These are phyloP conservation scores for Penicillium fuscoglaucum DNA, from an alignment of 2,329 filamentous ascomycete species.

Conservation along the genomic window DNA sequence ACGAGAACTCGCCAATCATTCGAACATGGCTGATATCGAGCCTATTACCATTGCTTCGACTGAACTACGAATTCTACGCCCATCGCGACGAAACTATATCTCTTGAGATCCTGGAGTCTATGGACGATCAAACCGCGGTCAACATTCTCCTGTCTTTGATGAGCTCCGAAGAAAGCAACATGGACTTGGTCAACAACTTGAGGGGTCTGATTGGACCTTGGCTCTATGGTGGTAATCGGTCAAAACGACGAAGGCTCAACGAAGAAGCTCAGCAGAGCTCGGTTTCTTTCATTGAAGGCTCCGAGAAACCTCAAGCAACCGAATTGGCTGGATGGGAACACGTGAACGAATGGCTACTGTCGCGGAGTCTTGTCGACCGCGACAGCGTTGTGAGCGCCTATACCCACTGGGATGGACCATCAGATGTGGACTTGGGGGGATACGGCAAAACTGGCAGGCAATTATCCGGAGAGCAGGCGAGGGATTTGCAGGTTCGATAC, in stretches of 20 bases:
- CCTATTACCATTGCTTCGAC: slow-evolving; percentile 58
- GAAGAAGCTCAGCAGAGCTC: slow-evolving; percentile 30
- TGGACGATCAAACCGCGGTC: slow-evolving; percentile 54
- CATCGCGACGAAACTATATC: slow-evolving; percentile 47
- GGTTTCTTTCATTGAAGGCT: slow-evolving; percentile 28
- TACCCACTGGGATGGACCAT: slow-evolving; percentile 60
- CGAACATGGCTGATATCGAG: slow-evolving; percentile 62
- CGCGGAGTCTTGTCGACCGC: slow-evolving; percentile 53
- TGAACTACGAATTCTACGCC: slow-evolving; percentile 64
- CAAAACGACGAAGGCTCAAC: slow-evolving; percentile 55
- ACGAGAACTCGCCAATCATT: slow-evolving; percentile 53
- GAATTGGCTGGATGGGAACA: slow-evolving; percentile 54
- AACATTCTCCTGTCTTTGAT: slow-evolving; percentile 54
- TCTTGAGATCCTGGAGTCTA: slow-evolving; percentile 54
- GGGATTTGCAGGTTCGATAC: slow-evolving; percentile 51
- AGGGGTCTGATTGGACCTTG: slow-evolving; percentile 62
- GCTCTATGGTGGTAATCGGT: slow-evolving; percentile 59
- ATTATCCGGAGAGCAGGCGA: slow-evolving; percentile 45
- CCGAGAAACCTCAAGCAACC: slow-evolving; percentile 20
- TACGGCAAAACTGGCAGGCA: slow-evolving; percentile 47
- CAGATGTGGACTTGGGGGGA: slow-evolving; percentile 59
- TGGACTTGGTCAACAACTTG: slow-evolving; percentile 54
- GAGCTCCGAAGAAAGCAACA: slow-evolving; percentile 34
- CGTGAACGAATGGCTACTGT: slow-evolving; percentile 61
- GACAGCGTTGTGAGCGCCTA: slow-evolving; percentile 52